Evolutionary conservation across 2,329 filamentous ascomycete genomes (phyloP).

Genomic region (Clonostachys sp.): DNA sequence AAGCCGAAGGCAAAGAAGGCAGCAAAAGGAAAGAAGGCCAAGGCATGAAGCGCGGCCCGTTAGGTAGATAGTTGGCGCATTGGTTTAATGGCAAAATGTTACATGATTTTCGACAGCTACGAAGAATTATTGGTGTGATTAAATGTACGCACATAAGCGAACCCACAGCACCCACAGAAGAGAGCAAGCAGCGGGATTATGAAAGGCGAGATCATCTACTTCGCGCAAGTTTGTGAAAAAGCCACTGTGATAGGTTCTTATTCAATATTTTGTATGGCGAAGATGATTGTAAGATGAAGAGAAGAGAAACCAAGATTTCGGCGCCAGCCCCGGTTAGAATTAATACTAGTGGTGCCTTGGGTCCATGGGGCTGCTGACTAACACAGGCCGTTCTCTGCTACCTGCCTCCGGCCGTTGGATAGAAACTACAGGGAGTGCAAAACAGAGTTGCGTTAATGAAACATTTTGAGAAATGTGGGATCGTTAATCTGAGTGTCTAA

Average conservation of each 20-base stretch:
- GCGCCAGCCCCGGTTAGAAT: too few relatives aligned
- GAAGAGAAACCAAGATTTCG: conserved; percentile 18
- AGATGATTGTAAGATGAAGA: conserved; percentile 42
- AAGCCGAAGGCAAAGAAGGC: conserved; percentile 21
- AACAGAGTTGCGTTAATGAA: too few relatives aligned
- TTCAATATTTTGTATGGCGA: conserved; percentile 24
- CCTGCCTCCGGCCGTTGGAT: too few relatives aligned
- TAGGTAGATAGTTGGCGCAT: too few relatives aligned
- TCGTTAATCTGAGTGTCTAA: too few relatives aligned
- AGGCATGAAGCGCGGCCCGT: conserved; percentile 4
- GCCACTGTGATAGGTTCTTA: conserved; percentile 18
- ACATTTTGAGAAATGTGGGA: too few relatives aligned
- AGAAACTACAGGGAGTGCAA: too few relatives aligned
- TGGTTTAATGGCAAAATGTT: too few relatives aligned
- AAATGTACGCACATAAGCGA: conserved; percentile 59
- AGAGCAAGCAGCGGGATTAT: conserved; percentile 53
- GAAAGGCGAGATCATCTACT: conserved; percentile 54
- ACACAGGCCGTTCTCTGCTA: too few relatives aligned
- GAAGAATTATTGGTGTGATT: not conserved
- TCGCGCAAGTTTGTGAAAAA: conserved; percentile 41
- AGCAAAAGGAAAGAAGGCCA: conserved; percentile 2
- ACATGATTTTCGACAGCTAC: conserved; percentile 6
- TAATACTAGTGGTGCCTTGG: too few relatives aligned
- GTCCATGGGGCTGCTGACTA: too few relatives aligned
- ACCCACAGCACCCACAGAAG: conserved; percentile 45